Percentiles rank a stretch among this genome's conserved stretches.
Conservation (phyloP, 2,329 filamentous ascomycete species). For the Fusarium nodosum region DNA sequence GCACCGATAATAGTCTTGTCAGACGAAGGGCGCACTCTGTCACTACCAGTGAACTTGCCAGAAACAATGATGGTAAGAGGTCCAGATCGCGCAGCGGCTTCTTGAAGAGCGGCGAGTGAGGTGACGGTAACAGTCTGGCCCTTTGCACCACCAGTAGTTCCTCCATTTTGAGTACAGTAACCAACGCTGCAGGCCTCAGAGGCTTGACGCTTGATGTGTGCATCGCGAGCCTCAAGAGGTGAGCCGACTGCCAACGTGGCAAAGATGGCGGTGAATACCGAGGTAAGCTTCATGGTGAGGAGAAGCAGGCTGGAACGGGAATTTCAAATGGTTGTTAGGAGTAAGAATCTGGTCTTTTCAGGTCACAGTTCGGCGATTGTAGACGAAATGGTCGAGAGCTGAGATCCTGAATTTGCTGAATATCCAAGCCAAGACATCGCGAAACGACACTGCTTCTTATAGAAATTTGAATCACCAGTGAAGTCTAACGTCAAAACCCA, state of each 20-base stretch:
- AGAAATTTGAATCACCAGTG: background rate
- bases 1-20: slow-evolving; percentile 63
- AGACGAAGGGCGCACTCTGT: slow-evolving; percentile 49
- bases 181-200: slow-evolving; percentile 60
- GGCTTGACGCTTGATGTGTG: slow-evolving; percentile 58
- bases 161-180: slow-evolving; percentile 53
- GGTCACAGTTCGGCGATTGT: background rate
- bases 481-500: rapidly evolving
- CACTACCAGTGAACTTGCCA: slow-evolving; percentile 48
- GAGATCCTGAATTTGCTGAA: too few species aligned
- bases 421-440: background rate
- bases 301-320: rapidly evolving
- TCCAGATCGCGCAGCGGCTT: slow-evolving; percentile 46
- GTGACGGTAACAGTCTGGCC: slow-evolving; percentile 51
- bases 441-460: slow-evolving; percentile 14
- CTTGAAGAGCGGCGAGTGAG: slow-evolving; percentile 46
- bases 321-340: background rate
- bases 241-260: slow-evolving; percentile 37
- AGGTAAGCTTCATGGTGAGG: slow-evolving; percentile 34
- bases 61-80: slow-evolving; percentile 52
- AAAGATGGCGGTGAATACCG: slow-evolving; percentile 29
- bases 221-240: slow-evolving; percentile 30
- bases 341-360: rapidly evolving
- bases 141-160: slow-evolving; percentile 51
- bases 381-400: background rate